Conservation (phyloP, 805 yeast genomes). For the Candida rishiriensis region DNA sequence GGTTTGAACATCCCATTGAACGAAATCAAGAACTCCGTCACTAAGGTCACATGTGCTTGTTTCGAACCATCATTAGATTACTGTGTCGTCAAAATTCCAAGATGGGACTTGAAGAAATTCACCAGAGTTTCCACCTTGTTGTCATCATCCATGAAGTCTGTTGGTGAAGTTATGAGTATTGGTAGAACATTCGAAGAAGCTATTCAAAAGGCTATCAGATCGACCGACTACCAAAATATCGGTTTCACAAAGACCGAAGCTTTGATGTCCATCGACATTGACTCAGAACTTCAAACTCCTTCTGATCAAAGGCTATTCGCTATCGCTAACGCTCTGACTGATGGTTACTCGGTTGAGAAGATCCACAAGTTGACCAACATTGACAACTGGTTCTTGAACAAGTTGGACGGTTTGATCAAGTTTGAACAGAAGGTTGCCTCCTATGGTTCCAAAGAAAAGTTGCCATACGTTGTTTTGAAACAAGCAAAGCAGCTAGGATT, state of each 20-base stretch:
- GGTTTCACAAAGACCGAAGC: slow-evolving; percentile 88
- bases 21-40: slow-evolving; percentile 89
- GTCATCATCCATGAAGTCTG: slow-evolving; percentile 95
- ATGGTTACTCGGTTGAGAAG: slow-evolving; percentile 87
- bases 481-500: slow-evolving; percentile 96
- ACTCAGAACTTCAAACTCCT: slow-evolving; percentile 89
- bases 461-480: slow-evolving; percentile 60
- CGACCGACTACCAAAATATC: slow-evolving; percentile 91
- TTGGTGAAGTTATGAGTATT: slow-evolving; percentile 97
- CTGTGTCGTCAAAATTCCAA: slow-evolving; percentile 95
- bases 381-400: slow-evolving; percentile 95
- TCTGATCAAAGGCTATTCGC: slow-evolving; percentile 97
- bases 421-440: slow-evolving; percentile 62
- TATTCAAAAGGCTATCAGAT: slow-evolving; percentile 94
- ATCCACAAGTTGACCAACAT: slow-evolving; percentile 88
- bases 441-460: slow-evolving; percentile 51
- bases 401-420: slow-evolving; percentile 67
- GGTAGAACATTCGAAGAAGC: slow-evolving; percentile 98
- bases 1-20: slow-evolving; percentile 90
- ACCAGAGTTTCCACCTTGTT: slow-evolving; percentile 84
- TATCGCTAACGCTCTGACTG: slow-evolving; percentile 86
- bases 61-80: slow-evolving; percentile 97
- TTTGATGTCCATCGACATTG: slow-evolving; percentile 87
- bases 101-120: slow-evolving; percentile 98
- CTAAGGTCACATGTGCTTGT: slow-evolving; percentile 91